A percentile compares a stretch with the other conserved stretches of the same genome.
These are phyloP conservation scores for Lachnellula arida DNA, from an alignment of 2,329 filamentous ascomycete species.

Conservation along the genomic window DNA sequence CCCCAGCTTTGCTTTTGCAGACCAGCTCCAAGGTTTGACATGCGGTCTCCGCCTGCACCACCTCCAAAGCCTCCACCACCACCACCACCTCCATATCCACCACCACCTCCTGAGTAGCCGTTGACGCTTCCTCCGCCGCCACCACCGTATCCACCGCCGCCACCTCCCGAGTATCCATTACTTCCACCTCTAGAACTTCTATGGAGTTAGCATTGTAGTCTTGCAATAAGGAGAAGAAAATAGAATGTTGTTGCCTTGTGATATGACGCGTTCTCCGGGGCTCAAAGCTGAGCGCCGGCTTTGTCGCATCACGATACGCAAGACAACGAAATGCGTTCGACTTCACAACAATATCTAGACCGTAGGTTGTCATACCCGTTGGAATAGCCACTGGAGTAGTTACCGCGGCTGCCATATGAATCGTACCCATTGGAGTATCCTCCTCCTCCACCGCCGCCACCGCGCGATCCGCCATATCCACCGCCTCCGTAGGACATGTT, in stretches of 20 bases:
- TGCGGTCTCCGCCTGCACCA: slow-evolving; percentile 80
- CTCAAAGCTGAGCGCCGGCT: slow-evolving; percentile 16
- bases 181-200: slow-evolving; percentile 39
- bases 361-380: slow-evolving; percentile 41
- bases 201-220: slow-evolving; percentile 34
- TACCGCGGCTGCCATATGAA: slow-evolving; percentile 41
- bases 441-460: slow-evolving; percentile 38
- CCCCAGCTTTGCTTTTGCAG: slow-evolving; percentile 88
- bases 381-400: slow-evolving; percentile 47
- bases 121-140: slow-evolving; percentile 36
- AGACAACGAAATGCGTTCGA: slow-evolving; percentile 23
- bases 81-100: slow-evolving; percentile 31
- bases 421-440: slow-evolving; percentile 53
- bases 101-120: slow-evolving; percentile 32
- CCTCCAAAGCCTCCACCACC: slow-evolving; percentile 40
- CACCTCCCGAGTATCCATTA: slow-evolving; percentile 44
- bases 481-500: slow-evolving; percentile 66
- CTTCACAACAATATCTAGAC: slow-evolving; percentile 35
- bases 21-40: slow-evolving; percentile 84
- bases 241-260: slow-evolving; percentile 20
- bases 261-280: slow-evolving; percentile 8
- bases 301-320: slow-evolving; percentile 29
- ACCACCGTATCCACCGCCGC: slow-evolving; percentile 35
- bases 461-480: slow-evolving; percentile 43
- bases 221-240: slow-evolving; percentile 10